phyloP scores from a whole-genome alignment of 768 basidiomycete species.

The Leucosporidium creatinivorum region DNA sequence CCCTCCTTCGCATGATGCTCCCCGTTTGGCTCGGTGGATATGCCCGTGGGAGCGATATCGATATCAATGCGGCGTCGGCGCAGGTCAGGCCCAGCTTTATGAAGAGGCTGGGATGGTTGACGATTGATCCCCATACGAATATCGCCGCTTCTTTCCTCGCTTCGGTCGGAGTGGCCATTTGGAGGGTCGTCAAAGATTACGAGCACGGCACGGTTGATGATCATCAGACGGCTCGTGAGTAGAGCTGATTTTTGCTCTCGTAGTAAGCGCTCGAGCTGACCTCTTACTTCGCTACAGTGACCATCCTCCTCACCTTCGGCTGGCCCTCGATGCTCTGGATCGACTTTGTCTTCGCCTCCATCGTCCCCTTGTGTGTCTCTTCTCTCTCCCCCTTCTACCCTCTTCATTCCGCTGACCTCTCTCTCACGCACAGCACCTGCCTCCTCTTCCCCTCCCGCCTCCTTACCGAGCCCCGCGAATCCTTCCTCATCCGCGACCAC shows the following conservation, averaged over 20 bases:
- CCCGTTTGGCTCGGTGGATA: slow-evolving; percentile 26
- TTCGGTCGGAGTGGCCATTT: slow-evolving; percentile 25
- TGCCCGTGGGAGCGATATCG: slow-evolving; percentile 22
- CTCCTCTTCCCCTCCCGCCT: slow-evolving; percentile 30
- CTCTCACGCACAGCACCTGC: slow-evolving; percentile 16
- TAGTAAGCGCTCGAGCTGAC: not conserved
- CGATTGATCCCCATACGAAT: slow-evolving; percentile 18
- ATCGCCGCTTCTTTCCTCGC: slow-evolving; percentile 22
- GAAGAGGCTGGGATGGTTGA: slow-evolving; percentile 18
- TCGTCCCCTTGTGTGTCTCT: slow-evolving; percentile 31
- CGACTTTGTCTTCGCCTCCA: slow-evolving; percentile 28
- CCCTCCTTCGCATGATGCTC: slow-evolving; percentile 25
- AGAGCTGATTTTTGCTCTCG: not conserved
- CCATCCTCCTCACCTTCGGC: slow-evolving; percentile 28
- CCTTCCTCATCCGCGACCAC: slow-evolving; percentile 30
- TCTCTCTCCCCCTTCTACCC: not conserved
- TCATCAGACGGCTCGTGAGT: slow-evolving; percentile 27
- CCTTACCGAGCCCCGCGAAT: slow-evolving; percentile 27
- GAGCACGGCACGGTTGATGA: slow-evolving; percentile 23
- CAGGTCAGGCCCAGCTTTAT: slow-evolving; percentile 9
- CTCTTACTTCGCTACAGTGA: not conserved
- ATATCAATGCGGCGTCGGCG: slow-evolving; percentile 25
- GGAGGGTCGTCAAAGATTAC: slow-evolving; percentile 24
- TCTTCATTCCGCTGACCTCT: not conserved
- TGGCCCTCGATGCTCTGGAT: slow-evolving; percentile 30